Evolutionary conservation across 345 rosid genomes (phyloP), one percentile per base, ranked within the genome.

Genomic region (Populus pruinosa): DNA sequence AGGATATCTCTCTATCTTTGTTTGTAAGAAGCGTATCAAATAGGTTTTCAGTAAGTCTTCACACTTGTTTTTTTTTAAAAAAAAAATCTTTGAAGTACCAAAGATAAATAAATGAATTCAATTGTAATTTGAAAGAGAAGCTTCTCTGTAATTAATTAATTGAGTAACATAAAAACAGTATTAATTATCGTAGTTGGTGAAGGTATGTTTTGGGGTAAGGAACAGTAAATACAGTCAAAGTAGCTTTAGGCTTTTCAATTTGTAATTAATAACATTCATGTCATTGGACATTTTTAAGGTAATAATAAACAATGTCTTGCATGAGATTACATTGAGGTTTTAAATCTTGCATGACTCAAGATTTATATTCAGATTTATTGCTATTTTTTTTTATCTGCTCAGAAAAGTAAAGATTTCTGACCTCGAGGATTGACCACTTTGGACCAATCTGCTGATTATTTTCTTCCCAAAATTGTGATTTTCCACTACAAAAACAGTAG

Each of bases 81-180:
- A 27, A 1, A 27, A 27, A 27, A 7, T 31, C 67, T 2, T 4
- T 6, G 11, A 50, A 14, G 20, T 14, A 11, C 23, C 8, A 59
- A 12, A 27, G 18, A 29, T 47, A 4, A 8, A 14, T 20, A 72
- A 35, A 31, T 53, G 17, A 71, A 21, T 53, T 8, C 6, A n/a
- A 27, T 59, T 36, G 61, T 72, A 75, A 67, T 63, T 39, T 79
- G 67, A 12, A 36, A 67, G 33, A 49, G 80, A 85, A 80, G 83
- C 81, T 81, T 81, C 86, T 69, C 62, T 38, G 9, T 14, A 8
- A 50, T 80, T 55, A 64, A 56, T 36, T 27, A 55, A 10, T 9
- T 44, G 14, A 53, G 10, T 55, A 49, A 49, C 55, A 49, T 49
- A 55, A 55, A 55, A 55, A 17, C 61, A 3, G 16, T 4, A 10